A percentile compares a stretch with the other conserved stretches of the same genome.
These are phyloP conservation scores for Auxenochlorella protothecoides DNA, from an alignment of 139 green algal species.

Conservation along the genomic window DNA sequence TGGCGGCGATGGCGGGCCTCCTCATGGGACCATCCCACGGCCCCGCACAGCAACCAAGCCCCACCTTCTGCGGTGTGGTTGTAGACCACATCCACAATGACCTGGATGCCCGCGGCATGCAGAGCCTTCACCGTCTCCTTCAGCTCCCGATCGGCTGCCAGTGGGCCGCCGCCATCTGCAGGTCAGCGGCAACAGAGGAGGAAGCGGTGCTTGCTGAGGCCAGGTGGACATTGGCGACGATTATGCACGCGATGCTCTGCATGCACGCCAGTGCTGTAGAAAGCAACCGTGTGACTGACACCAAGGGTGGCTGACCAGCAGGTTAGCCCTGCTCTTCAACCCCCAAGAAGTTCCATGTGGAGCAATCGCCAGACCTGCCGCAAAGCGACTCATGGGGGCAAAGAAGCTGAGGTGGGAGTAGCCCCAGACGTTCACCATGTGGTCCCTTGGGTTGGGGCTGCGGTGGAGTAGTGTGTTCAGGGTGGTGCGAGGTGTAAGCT, in stretches of 20 bases:
- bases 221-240: too few species aligned
- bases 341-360: too few species aligned
- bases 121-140: constrained; percentile 80
- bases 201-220: background rate
- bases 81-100: constrained; percentile 92
- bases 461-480: background rate
- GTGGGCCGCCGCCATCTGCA: constrained; percentile 34
- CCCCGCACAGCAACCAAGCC: background rate
- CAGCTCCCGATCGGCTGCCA: constrained; percentile 65
- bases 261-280: too few species aligned
- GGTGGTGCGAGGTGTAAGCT: background rate
- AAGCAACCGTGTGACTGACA: too few species aligned
- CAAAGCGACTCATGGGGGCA: constrained; percentile 71
- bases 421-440: constrained; percentile 88
- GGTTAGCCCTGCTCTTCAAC: too few species aligned
- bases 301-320: too few species aligned
- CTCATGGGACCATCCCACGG: too few species aligned
- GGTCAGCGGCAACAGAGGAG: background rate
- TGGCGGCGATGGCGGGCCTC: too few species aligned
- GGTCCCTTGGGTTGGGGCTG: constrained; percentile 60
- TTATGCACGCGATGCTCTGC: too few species aligned
- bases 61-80: constrained; percentile 84
- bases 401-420: constrained; percentile 86
- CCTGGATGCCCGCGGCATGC: constrained; percentile 69
- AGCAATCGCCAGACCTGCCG: background rate